These are phyloP conservation scores for Trypanosoma platydactyli DNA, from an alignment of 208 protist species.

Conservation along the genomic window DNA sequence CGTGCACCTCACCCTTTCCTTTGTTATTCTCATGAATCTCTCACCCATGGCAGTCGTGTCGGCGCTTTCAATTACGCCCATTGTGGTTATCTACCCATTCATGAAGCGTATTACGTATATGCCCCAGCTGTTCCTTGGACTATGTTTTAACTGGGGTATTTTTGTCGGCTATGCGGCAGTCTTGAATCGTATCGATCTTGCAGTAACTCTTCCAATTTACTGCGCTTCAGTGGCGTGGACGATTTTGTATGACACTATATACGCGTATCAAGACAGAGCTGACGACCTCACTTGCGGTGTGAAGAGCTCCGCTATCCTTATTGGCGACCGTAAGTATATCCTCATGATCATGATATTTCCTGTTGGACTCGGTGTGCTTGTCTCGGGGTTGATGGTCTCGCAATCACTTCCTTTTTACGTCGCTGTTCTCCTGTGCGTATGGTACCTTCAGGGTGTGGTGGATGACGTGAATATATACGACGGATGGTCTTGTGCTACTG, in stretches of 20 bases:
- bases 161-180: slow-evolving; percentile 89
- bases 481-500: slow-evolving; percentile 67
- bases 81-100: slow-evolving; percentile 76
- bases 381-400: slow-evolving; percentile 63
- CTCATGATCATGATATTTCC: slow-evolving; percentile 58
- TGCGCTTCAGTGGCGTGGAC: slow-evolving; percentile 68
- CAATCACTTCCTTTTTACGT: slow-evolving; percentile 80
- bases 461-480: slow-evolving; percentile 90
- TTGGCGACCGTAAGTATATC: slow-evolving; percentile 83
- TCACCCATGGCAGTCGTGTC: slow-evolving; percentile 61
- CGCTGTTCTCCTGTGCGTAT: slow-evolving; percentile 52
- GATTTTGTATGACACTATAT: slow-evolving; percentile 85
- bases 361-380: slow-evolving; percentile 44
- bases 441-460: slow-evolving; percentile 68
- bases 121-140: slow-evolving; percentile 73
- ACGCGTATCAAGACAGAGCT: slow-evolving; percentile 76
- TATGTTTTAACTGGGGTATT: slow-evolving; percentile 86
- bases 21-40: slow-evolving; percentile 67
- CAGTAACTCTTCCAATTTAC: slow-evolving; percentile 76
- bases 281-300: slow-evolving; percentile 81
- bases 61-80: slow-evolving; percentile 56
- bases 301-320: slow-evolving; percentile 80
- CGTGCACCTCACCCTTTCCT: slow-evolving; percentile 39
- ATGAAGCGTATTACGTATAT: slow-evolving; percentile 85
- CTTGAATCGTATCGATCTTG: slow-evolving; percentile 67